phyloP scores from a whole-genome alignment of 2,329 filamentous ascomycete species.

The Pseudogymnoascus sp. region DNA sequence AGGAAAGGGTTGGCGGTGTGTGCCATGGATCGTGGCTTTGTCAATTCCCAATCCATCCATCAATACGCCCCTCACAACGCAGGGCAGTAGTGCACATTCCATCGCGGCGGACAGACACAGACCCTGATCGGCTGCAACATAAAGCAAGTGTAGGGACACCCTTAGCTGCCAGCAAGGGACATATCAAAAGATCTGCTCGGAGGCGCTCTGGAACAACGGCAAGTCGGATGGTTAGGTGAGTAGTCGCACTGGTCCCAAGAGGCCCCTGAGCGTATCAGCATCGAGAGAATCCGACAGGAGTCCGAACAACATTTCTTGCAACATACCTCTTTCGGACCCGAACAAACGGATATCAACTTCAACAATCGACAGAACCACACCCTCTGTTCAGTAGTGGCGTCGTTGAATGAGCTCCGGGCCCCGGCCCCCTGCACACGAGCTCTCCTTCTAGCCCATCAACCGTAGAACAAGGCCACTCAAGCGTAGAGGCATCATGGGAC shows the following conservation, averaged over 20 bases:
- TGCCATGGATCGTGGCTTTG: constrained; percentile 2
- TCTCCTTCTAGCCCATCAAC: background rate
- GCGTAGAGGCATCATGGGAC: background rate
- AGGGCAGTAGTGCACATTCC: background rate
- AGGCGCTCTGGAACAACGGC: background rate
- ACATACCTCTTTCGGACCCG: background rate
- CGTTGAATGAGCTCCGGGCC: background rate
- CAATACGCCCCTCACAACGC: background rate
- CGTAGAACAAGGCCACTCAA: background rate
- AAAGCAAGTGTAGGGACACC: background rate
- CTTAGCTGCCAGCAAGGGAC: background rate
- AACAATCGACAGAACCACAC: background rate
- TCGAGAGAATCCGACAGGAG: background rate
- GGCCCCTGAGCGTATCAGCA: background rate
- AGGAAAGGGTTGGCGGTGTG: background rate
- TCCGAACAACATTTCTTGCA: background rate
- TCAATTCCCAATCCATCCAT: background rate
- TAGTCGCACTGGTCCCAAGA: background rate
- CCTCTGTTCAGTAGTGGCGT: background rate
- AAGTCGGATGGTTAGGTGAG: background rate
- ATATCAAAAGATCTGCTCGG: background rate
- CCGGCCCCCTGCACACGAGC: background rate
- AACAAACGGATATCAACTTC: background rate
- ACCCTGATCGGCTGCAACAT: background rate
- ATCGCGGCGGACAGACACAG: background rate